These are phyloP conservation scores for Epicoccum sorghinum DNA, from an alignment of 2,329 filamentous ascomycete species.

Conservation along the genomic window DNA sequence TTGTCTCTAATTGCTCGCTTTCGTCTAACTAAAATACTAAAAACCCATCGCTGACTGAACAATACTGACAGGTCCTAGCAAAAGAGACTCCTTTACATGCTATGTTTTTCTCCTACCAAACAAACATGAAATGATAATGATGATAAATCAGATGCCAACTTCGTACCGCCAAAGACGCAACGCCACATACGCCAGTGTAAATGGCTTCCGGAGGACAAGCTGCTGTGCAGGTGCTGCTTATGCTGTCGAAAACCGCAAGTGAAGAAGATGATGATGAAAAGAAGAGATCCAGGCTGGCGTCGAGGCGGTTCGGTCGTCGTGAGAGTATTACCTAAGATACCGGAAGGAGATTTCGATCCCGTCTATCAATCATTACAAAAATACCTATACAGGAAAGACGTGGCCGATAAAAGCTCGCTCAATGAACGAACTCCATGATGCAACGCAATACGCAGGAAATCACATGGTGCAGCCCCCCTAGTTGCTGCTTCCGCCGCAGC, in stretches of 20 bases:
- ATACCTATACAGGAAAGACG: constrained; percentile 48
- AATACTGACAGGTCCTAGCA: constrained; percentile 20
- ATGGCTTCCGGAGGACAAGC: constrained; percentile 26
- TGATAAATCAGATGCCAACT: constrained; percentile 34
- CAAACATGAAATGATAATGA: constrained; percentile 27
- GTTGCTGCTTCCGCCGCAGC: constrained; percentile 66
- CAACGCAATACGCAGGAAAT: constrained; percentile 34
- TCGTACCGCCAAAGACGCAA: constrained; percentile 28
- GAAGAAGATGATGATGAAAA: constrained; percentile 32
- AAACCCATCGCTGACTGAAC: constrained; percentile 21
- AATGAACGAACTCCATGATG: constrained; percentile 45
- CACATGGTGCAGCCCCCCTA: constrained; percentile 25
- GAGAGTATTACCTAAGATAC: constrained; percentile 44
- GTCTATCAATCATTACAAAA: constrained; percentile 51
- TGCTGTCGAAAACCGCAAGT: constrained; percentile 27
- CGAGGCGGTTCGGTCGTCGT: constrained; percentile 37
- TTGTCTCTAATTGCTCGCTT: constrained; percentile 32
- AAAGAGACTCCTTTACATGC: constrained; percentile 37
- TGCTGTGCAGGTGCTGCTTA: constrained; percentile 27
- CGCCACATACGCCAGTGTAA: constrained; percentile 37
- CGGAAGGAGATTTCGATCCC: constrained; percentile 45
- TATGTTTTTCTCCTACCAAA: constrained; percentile 34
- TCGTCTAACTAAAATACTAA: constrained; percentile 28
- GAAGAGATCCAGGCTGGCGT: constrained; percentile 36
- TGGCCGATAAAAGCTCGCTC: constrained; percentile 39